Base-by-base conservation (phyloP, 2,329 filamentous ascomycete genomes). In the Epichloe sylvatica region DNA sequence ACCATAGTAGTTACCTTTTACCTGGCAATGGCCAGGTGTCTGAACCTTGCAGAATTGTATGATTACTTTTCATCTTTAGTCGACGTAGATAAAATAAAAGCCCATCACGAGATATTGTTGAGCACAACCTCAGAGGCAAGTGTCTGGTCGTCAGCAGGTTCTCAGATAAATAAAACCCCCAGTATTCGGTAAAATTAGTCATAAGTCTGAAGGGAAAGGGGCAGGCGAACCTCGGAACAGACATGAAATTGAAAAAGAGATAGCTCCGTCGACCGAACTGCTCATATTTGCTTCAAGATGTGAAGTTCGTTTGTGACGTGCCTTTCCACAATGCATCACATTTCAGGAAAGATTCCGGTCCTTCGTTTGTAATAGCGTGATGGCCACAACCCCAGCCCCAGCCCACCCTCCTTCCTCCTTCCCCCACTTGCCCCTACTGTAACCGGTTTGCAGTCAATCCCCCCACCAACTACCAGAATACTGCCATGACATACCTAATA, bases 401-500 rank as follows among this genome's bases (percentile, higher is more conserved):
- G 17, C 17, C 17, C 17, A 17, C 17, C 17, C 17, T 17, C 17
- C 17, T 17, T 17, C 17, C 45, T 19, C 17, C 17, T 19, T 19
- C 17, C 45, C 45, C 45, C 45, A 40, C 45, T 17, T 46, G 17
- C 34, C 19, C 19, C 19, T 30, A 8, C 44, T 12, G 23, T 13
- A 35, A 12, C 21, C 23, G 17, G 12, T 30, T 33, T 30, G 45
- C 35, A 33, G 35, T 37, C 21, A 43, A 43, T 43, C 23, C 12
- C 23, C 23, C 37, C 25, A 40, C 23, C 7, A 34, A 19, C 25
- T 36, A 19, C 33, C 5, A 41, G 19, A 5, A 43, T 41, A 49
- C 21, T 42, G 42, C 42, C 19, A 51, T 54, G 47, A 53, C 23
- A 19, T 21, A 13, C 36, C 45, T 34, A 21, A 25, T 13, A 13